Percentiles rank a stretch among this genome's conserved stretches.
phyloP scores from a whole-genome alignment of 2,329 filamentous ascomycete genomes.

The Beauveria scarabaeidicola region DNA sequence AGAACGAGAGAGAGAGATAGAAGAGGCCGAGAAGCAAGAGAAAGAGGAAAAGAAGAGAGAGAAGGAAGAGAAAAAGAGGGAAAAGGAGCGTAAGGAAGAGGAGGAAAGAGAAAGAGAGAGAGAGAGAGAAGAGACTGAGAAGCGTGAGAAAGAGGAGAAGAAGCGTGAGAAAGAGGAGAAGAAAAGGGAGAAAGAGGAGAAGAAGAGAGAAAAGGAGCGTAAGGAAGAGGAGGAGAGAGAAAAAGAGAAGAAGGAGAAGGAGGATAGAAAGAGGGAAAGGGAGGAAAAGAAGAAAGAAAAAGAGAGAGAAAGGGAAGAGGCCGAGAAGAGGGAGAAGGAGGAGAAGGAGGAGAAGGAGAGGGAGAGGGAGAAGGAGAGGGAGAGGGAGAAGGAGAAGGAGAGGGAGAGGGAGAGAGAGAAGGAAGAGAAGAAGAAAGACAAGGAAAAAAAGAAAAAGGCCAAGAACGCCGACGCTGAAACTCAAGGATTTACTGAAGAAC shows the following conservation, averaged over 20 bases:
- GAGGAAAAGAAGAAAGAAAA: constrained; percentile 13
- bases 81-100: constrained; percentile 20
- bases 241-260: constrained; percentile 14
- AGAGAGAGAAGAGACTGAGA: constrained; percentile 15
- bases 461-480: constrained; percentile 14
- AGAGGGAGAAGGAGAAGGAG: constrained; percentile 6
- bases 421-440: constrained; percentile 18
- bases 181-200: constrained; percentile 13
- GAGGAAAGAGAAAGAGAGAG: constrained; percentile 16
- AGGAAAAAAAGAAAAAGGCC: constrained; percentile 18
- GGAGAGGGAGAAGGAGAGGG: constrained; percentile 14
- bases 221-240: constrained; percentile 13
- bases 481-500: constrained; percentile 20
- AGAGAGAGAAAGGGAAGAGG: constrained; percentile 17
- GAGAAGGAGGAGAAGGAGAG: constrained; percentile 17
- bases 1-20: constrained; percentile 14
- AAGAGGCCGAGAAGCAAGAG: constrained; percentile 20
- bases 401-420: constrained; percentile 18
- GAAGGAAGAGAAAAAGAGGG: constrained; percentile 16
- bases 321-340: constrained; percentile 18
- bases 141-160: constrained; percentile 11
- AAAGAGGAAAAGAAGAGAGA: constrained; percentile 25
- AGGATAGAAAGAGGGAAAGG: constrained; percentile 15
- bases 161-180: constrained; percentile 17
- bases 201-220: constrained; percentile 16